phyloP scores from a whole-genome alignment of 2,329 filamentous ascomycete species.

The Cladorrhinum sp. region DNA sequence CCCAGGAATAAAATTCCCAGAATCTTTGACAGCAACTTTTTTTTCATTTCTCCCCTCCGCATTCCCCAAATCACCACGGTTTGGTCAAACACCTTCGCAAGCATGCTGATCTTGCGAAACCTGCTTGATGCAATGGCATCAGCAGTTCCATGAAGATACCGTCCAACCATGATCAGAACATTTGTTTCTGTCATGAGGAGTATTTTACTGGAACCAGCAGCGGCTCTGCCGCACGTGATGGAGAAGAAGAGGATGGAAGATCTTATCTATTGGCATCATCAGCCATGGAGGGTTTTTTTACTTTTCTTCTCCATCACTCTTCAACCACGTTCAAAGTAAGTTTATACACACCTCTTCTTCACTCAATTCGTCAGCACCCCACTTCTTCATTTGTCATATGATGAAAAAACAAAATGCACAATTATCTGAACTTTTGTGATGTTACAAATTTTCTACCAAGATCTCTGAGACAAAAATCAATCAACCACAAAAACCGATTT shows the following conservation, averaged over 20 bases:
- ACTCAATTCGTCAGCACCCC: constrained; percentile 5
- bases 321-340: neutral
- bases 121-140: neutral
- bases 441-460: constrained; percentile 62
- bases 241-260: neutral
- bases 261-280: neutral
- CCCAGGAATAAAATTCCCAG: constrained; percentile 19
- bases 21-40: constrained; percentile 6
- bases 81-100: neutral
- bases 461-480: constrained; percentile 56
- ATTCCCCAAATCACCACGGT: neutral
- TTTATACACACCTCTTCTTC: neutral
- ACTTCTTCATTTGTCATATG: constrained; percentile 35
- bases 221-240: neutral
- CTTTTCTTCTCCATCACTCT: neutral
- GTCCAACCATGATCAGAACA: neutral
- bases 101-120: neutral
- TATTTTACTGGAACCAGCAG: neutral
- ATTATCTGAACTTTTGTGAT: constrained; percentile 59
- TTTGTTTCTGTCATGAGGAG: neutral
- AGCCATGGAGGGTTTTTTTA: neutral
- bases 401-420: constrained; percentile 53
- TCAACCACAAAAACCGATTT: neutral
- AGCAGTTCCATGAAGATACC: neutral
- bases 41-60: neutral